A percentile compares a stretch with the other conserved stretches of the same genome.
Evolutionary conservation across 495 filamentous ascomycete genomes (phyloP).

Genomic region (Chaetomium cochliodes): DNA sequence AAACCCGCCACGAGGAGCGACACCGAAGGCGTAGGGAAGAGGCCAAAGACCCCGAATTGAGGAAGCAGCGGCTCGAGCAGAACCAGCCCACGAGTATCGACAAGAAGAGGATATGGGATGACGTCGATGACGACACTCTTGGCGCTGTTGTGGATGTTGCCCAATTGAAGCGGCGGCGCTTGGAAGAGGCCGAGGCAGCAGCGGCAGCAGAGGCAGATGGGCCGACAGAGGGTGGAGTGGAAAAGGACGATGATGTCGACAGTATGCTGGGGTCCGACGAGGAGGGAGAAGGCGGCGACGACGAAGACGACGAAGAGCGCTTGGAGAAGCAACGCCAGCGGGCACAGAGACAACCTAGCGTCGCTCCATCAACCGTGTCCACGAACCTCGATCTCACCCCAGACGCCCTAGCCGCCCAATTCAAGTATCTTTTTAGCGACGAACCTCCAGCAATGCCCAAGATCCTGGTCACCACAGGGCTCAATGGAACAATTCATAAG

Average conservation of each 20-base stretch:
- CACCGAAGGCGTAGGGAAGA: constrained; percentile 80
- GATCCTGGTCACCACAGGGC: constrained; percentile 82
- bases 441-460: constrained; percentile 62
- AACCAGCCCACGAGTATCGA: constrained; percentile 87
- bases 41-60: constrained; percentile 73
- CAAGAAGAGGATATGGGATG: constrained; percentile 89
- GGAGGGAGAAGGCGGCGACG: constrained; percentile 47
- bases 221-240: constrained; percentile 44
- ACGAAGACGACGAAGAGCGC: constrained; percentile 45
- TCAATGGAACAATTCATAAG: constrained; percentile 80
- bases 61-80: constrained; percentile 63
- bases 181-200: constrained; percentile 61
- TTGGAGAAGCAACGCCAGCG: constrained; percentile 41
- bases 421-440: constrained; percentile 77
- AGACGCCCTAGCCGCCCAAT: constrained; percentile 66
- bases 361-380: constrained; percentile 62
- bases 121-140: constrained; percentile 74
- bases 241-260: constrained; percentile 62
- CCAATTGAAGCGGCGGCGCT: constrained; percentile 67
- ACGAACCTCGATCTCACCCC: constrained; percentile 72
- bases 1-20: constrained; percentile 69
- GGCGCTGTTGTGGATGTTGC: constrained; percentile 76
- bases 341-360: constrained; percentile 50
- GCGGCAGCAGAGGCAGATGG: constrained; percentile 45
- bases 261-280: constrained; percentile 67